A percentile compares a stretch with the other conserved stretches of the same genome.
These are phyloP conservation scores for Pseudevernia furfuracea DNA, from an alignment of 495 filamentous ascomycete species.

Conservation along the genomic window DNA sequence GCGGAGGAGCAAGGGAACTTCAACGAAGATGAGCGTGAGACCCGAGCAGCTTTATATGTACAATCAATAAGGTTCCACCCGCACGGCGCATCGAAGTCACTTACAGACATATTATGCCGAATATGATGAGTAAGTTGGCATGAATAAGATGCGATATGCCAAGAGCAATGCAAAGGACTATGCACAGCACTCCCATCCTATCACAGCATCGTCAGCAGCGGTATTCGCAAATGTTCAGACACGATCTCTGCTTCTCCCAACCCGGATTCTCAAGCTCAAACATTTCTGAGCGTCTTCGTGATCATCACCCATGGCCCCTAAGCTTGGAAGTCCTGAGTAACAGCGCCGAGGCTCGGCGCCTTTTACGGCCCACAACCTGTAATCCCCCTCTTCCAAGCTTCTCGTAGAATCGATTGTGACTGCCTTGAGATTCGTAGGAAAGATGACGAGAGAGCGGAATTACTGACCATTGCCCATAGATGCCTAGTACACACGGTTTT, in stretches of 20 bases:
- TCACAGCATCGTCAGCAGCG: slow-evolving; percentile 6
- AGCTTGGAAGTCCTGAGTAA: not conserved
- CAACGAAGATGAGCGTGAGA: slow-evolving; percentile 90
- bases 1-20: slow-evolving; percentile 90
- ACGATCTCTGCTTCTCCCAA: not conserved
- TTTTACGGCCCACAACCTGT: not conserved
- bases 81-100: slow-evolving; percentile 29
- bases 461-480: slow-evolving; percentile 98
- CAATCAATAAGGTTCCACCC: not conserved
- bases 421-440: not conserved
- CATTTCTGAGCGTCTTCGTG: not conserved
- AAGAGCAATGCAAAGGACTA: slow-evolving; percentile 89
- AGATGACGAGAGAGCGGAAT: slow-evolving; percentile 8
- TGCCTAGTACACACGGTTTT: slow-evolving; percentile 54
- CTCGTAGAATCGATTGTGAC: not conserved
- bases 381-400: slow-evolving; percentile 1
- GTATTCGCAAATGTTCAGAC: not conserved
- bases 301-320: not conserved
- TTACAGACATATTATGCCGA: slow-evolving; percentile 80
- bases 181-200: slow-evolving; percentile 91
- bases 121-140: slow-evolving; percentile 58
- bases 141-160: slow-evolving; percentile 89
- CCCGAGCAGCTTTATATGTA: slow-evolving; percentile 53
- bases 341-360: not conserved
- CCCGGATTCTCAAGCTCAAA: not conserved